These are phyloP conservation scores for Davidsoniella australis DNA, from an alignment of 2,329 filamentous ascomycete species.

Conservation along the genomic window DNA sequence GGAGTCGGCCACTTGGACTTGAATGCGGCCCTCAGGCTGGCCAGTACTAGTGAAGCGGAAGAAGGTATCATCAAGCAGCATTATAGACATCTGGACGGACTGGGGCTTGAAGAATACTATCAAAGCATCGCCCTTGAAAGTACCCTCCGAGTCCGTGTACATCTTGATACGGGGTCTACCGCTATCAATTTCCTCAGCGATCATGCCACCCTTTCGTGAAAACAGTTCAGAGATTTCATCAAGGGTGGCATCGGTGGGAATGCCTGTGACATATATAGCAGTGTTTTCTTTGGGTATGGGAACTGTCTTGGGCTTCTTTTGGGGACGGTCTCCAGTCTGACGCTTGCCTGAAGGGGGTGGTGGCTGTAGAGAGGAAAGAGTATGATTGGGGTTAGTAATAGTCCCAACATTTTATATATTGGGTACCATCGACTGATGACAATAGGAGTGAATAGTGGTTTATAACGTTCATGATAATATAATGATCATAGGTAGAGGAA, in stretches of 20 bases:
- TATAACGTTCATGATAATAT: too few species aligned
- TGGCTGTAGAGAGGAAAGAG: slow-evolving; percentile 6
- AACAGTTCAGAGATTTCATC: slow-evolving; percentile 74
- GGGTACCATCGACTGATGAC: background rate
- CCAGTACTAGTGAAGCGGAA: slow-evolving; percentile 48
- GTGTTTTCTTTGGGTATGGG: slow-evolving; percentile 54
- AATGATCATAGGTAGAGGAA: too few species aligned
- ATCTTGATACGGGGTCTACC: slow-evolving; percentile 82
- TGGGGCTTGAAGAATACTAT: slow-evolving; percentile 91
- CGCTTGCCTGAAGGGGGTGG: slow-evolving; percentile 5
- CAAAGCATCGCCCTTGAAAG: slow-evolving; percentile 85
- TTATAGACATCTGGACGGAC: slow-evolving; percentile 73
- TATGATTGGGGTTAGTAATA: slow-evolving; percentile 10
- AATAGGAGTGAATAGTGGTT: too few species aligned
- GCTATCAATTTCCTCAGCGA: slow-evolving; percentile 85
- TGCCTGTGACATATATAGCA: slow-evolving; percentile 77
- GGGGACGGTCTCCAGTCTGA: slow-evolving; percentile 19
- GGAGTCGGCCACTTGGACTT: slow-evolving; percentile 67
- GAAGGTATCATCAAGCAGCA: slow-evolving; percentile 64
- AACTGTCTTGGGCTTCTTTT: slow-evolving; percentile 31
- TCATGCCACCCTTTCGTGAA: slow-evolving; percentile 68
- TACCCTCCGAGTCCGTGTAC: slow-evolving; percentile 64
- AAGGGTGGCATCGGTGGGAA: slow-evolving; percentile 62
- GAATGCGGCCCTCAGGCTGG: slow-evolving; percentile 47
- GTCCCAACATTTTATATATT: background rate